These are phyloP conservation scores for Leishmania amazonensis DNA, from an alignment of 208 protist species.

Conservation along the genomic window DNA sequence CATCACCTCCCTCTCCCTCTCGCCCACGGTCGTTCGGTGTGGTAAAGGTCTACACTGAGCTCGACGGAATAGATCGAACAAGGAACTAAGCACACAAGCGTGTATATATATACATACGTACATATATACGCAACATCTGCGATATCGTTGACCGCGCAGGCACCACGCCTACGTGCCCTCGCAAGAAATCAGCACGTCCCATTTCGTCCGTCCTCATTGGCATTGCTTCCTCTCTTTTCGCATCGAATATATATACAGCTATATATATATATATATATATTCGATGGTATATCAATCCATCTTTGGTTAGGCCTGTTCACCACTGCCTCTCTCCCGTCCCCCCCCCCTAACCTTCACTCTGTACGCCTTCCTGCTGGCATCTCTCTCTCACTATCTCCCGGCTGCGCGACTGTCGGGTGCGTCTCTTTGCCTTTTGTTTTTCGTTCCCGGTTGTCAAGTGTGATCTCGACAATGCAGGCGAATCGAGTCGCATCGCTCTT, in stretches of 20 bases:
- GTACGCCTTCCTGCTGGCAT: neutral
- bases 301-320: neutral
- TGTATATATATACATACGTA: too few relatives aligned
- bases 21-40: neutral
- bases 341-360: neutral
- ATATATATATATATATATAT: neutral
- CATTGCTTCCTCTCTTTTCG: neutral
- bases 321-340: neutral
- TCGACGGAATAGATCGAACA: too few relatives aligned
- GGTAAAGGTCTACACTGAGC: neutral
- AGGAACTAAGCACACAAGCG: neutral
- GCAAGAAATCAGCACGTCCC: neutral
- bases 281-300: neutral
- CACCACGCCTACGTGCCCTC: neutral
- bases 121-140: too few relatives aligned
- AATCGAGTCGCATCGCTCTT: slow-evolving; percentile 62
- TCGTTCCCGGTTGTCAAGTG: neutral
- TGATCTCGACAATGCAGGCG: slow-evolving; percentile 26
- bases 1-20: neutral
- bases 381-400: neutral
- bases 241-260: too few relatives aligned
- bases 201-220: neutral
- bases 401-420: neutral
- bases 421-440: neutral
- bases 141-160: neutral